Evolutionary conservation across 345 rosid genomes (phyloP).

Genomic region (Hibiscus tridactylites): DNA sequence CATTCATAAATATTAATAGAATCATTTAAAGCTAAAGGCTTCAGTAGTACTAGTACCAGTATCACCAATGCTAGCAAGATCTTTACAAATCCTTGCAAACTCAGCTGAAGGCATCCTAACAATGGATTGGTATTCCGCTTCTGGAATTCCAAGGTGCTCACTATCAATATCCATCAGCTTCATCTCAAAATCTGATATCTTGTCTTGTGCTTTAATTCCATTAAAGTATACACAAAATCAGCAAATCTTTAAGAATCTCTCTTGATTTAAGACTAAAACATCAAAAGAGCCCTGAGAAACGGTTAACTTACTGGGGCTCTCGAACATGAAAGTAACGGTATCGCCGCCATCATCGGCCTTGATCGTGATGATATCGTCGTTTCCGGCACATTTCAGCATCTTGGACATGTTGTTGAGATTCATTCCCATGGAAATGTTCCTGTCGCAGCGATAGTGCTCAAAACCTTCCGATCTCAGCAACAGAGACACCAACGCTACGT

Average conservation of each 20-base stretch:
- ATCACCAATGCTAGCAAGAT: slow-evolving; percentile 87
- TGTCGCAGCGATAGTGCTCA: slow-evolving; percentile 95
- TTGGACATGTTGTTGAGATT: slow-evolving; percentile 84
- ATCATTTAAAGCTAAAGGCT: background rate
- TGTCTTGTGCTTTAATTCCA: slow-evolving; percentile 56
- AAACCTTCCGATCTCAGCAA: slow-evolving; percentile 91
- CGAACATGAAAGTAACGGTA: slow-evolving; percentile 96
- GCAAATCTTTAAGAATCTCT: background rate
- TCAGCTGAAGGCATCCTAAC: slow-evolving; percentile 93
- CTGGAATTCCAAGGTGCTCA: slow-evolving; percentile 97
- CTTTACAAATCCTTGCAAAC: slow-evolving; percentile 81
- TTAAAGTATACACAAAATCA: background rate
- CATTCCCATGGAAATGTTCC: slow-evolving; percentile 93
- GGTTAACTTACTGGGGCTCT: slow-evolving; percentile 73
- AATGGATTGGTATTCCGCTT: slow-evolving; percentile 92
- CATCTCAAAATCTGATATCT: slow-evolving; percentile 95
- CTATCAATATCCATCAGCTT: slow-evolving; percentile 96
- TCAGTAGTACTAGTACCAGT: slow-evolving; percentile 58
- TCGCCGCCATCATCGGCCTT: slow-evolving; percentile 94
- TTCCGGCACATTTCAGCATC: slow-evolving; percentile 92
- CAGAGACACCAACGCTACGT: slow-evolving; percentile 88
- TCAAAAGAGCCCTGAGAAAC: background rate
- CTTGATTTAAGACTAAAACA: no score
- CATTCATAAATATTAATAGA: background rate
- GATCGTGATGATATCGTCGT: slow-evolving; percentile 91